Evolutionary conservation across 331 rosid species (phyloP).

Genomic region (Quercus tomentella): DNA sequence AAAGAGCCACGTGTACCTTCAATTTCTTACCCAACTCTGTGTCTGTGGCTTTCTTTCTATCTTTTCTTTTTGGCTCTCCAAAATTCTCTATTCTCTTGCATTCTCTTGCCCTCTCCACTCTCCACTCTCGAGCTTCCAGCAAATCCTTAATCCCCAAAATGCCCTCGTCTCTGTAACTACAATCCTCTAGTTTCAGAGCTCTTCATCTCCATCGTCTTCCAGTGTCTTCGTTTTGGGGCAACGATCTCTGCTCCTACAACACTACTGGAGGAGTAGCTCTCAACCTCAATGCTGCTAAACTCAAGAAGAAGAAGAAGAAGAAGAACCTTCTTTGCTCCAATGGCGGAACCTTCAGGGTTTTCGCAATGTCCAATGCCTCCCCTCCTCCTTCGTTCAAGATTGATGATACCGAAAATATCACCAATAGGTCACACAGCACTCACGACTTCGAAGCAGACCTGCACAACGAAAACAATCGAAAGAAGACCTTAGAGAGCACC

Average conservation of each 20-base stretch:
- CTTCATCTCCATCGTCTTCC: constrained; percentile 20
- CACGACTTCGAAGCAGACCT: no score
- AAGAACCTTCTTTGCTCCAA: constrained; percentile 15
- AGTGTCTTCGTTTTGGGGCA: constrained; percentile 35
- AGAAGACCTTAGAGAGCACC: no score
- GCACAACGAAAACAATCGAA: no score
- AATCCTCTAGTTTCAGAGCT: constrained; percentile 28
- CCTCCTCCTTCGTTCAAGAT: constrained; percentile 47
- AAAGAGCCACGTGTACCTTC: constrained; percentile 26
- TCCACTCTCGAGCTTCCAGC: background rate
- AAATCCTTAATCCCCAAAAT: constrained; percentile 10
- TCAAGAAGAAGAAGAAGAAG: background rate
- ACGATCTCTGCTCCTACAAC: constrained; percentile 19
- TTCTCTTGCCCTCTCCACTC: background rate
- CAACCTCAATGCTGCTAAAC: background rate
- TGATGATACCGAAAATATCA: no score
- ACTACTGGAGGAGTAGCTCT: background rate
- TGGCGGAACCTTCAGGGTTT: constrained; percentile 36
- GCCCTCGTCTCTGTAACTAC: constrained; percentile 53
- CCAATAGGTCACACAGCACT: no score
- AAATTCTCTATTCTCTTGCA: background rate
- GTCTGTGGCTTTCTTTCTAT: background rate
- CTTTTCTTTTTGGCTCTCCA: no score
- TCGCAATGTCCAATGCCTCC: constrained; percentile 36
- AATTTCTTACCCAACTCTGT: constrained; percentile 16